These are phyloP conservation scores for Trifolium repens DNA, from an alignment of 306 rosid genomes.

Conservation along the genomic window DNA sequence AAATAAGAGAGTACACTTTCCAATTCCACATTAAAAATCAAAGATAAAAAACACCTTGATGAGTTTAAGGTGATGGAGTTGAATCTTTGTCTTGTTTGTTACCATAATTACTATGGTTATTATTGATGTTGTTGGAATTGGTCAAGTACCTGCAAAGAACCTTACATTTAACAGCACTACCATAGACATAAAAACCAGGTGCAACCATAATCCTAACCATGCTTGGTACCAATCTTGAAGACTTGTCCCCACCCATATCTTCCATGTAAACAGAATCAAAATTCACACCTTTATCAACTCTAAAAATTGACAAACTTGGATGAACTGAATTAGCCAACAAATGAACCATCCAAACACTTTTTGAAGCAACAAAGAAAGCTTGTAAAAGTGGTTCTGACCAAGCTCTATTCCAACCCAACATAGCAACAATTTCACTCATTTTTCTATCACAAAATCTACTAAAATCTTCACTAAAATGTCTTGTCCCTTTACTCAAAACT, in stretches of 20 bases:
- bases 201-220: slow-evolving; percentile 83
- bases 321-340: slow-evolving; percentile 82
- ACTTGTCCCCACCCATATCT: slow-evolving; percentile 75
- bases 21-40: slow-evolving; percentile 12
- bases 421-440: slow-evolving; percentile 90
- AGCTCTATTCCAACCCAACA: slow-evolving; percentile 94
- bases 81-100: slow-evolving; percentile 42
- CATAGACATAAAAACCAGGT: slow-evolving; percentile 88
- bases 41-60: not conserved
- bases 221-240: slow-evolving; percentile 58
- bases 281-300: slow-evolving; percentile 65
- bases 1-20: slow-evolving; percentile 20
- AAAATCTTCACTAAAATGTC: slow-evolving; percentile 92
- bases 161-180: slow-evolving; percentile 85
- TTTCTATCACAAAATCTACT: slow-evolving; percentile 91
- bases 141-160: slow-evolving; percentile 81
- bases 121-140: slow-evolving; percentile 39
- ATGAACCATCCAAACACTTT: slow-evolving; percentile 87
- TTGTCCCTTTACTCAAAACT: slow-evolving; percentile 83
- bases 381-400: slow-evolving; percentile 94
- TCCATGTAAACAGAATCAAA: slow-evolving; percentile 91
- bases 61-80: slow-evolving; percentile 45
- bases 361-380: slow-evolving; percentile 86
- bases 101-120: not conserved
- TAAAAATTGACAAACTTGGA: slow-evolving; percentile 68